phyloP scores from a whole-genome alignment of 257 asterid species.

The Fraxinus americana region DNA sequence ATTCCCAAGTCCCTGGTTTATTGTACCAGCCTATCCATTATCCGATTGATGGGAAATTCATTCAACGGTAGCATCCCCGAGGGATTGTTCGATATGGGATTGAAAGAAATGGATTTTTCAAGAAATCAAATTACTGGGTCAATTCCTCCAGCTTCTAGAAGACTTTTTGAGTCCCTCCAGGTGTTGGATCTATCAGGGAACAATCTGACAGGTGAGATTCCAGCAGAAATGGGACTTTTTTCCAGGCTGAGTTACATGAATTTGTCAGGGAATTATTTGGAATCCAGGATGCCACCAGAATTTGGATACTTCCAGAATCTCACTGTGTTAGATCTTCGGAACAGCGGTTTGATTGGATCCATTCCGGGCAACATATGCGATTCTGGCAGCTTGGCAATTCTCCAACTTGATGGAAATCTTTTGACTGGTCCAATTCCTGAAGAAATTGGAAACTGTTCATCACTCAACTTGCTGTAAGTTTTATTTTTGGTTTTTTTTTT shows the following conservation, averaged over 20 bases:
- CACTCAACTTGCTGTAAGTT: constrained; percentile 84
- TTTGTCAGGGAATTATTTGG: constrained; percentile 76
- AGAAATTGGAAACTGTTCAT: constrained; percentile 84
- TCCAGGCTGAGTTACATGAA: constrained; percentile 72
- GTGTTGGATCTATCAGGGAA: constrained; percentile 75
- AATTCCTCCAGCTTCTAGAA: constrained; percentile 61
- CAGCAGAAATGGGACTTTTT: constrained; percentile 76
- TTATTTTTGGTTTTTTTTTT: background rate
- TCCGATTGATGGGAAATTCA: constrained; percentile 56
- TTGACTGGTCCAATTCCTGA: constrained; percentile 72
- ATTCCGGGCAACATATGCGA: constrained; percentile 83
- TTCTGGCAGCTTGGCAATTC: constrained; percentile 78
- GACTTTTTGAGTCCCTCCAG: constrained; percentile 56
- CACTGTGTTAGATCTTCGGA: constrained; percentile 70
- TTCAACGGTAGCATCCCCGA: constrained; percentile 66
- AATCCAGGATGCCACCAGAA: constrained; percentile 75
- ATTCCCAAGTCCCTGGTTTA: constrained; percentile 57
- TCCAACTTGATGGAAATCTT: constrained; percentile 89
- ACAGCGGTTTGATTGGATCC: constrained; percentile 55
- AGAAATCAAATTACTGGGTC: constrained; percentile 63
- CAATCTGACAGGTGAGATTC: constrained; percentile 63
- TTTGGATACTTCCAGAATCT: constrained; percentile 75
- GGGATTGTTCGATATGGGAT: constrained; percentile 56
- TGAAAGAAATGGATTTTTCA: constrained; percentile 76
- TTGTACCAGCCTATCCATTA: constrained; percentile 42